Evolutionary conservation across 2,329 filamentous ascomycete species (phyloP).

Genomic region (Trichoderma afroharzianum): DNA sequence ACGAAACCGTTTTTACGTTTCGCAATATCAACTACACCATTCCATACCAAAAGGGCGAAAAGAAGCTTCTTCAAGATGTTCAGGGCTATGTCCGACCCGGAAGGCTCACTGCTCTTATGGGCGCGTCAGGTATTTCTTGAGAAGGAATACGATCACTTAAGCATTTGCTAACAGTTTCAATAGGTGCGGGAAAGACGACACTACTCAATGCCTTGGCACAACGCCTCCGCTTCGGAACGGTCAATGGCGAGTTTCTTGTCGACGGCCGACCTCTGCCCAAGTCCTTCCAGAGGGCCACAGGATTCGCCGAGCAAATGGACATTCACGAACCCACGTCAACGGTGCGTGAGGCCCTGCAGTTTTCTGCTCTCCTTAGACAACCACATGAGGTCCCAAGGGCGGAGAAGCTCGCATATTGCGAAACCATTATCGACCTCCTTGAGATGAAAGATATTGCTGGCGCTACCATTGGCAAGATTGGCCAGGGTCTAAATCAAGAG

Average conservation of each 20-base stretch:
- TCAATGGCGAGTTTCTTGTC: conserved; percentile 75
- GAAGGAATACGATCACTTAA: background rate
- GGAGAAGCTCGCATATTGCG: conserved; percentile 66
- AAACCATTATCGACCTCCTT: conserved; percentile 64
- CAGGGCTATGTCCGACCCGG: conserved; percentile 84
- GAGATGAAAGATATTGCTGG: conserved; percentile 67
- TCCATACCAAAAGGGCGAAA: conserved; percentile 57
- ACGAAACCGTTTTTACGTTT: conserved; percentile 57
- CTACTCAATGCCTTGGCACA: conserved; percentile 70
- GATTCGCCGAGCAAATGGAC: conserved; percentile 64
- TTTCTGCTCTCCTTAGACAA: conserved; percentile 63
- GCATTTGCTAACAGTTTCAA: background rate
- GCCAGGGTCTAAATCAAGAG: conserved; percentile 58
- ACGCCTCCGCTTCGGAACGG: conserved; percentile 71
- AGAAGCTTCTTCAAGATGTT: conserved; percentile 69
- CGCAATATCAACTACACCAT: conserved; percentile 49
- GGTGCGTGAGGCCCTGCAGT: conserved; percentile 62
- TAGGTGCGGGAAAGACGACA: conserved; percentile 65
- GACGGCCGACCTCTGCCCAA: conserved; percentile 68
- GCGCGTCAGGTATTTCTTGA: conserved; percentile 39
- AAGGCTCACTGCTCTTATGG: conserved; percentile 77
- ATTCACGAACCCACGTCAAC: conserved; percentile 65
- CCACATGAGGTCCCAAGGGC: conserved; percentile 50
- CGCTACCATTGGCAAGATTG: conserved; percentile 57
- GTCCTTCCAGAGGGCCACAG: conserved; percentile 77